Evolutionary conservation across 2,329 filamentous ascomycete genomes (phyloP).

Genomic region (Colletotrichum zoysiae): DNA sequence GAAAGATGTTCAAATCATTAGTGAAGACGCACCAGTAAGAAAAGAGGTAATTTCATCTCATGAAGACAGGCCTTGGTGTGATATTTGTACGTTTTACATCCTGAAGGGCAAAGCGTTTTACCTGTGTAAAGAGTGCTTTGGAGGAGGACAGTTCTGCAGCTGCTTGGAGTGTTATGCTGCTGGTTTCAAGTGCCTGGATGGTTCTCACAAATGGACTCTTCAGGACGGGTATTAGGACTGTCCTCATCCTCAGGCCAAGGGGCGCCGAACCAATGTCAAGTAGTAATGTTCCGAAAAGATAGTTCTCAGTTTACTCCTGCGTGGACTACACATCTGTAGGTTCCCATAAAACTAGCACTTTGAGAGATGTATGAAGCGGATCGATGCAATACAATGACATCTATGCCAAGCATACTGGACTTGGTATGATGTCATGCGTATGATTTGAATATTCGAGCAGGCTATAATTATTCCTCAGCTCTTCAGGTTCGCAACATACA

Average conservation of each 20-base stretch:
- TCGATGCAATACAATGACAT: not conserved
- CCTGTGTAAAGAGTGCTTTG: not conserved
- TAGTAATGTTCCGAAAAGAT: not conserved
- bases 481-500: not conserved
- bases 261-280: not conserved
- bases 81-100: not conserved
- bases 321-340: not conserved
- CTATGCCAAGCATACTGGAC: not conserved
- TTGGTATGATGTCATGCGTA: conserved; percentile 14
- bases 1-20: not conserved
- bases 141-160: not conserved
- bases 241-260: not conserved
- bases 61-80: not conserved
- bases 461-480: no score
- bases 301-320: not conserved
- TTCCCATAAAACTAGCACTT: not conserved
- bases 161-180: not conserved
- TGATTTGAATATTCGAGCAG: not conserved
- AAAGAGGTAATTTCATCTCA: not conserved
- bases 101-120: not conserved
- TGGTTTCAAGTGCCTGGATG: not conserved
- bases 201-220: not conserved
- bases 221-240: not conserved
- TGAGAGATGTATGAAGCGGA: not conserved
- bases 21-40: not conserved